Conservation (phyloP, 2,329 filamentous ascomycete genomes). For the Chaetomiaceae sp. region DNA sequence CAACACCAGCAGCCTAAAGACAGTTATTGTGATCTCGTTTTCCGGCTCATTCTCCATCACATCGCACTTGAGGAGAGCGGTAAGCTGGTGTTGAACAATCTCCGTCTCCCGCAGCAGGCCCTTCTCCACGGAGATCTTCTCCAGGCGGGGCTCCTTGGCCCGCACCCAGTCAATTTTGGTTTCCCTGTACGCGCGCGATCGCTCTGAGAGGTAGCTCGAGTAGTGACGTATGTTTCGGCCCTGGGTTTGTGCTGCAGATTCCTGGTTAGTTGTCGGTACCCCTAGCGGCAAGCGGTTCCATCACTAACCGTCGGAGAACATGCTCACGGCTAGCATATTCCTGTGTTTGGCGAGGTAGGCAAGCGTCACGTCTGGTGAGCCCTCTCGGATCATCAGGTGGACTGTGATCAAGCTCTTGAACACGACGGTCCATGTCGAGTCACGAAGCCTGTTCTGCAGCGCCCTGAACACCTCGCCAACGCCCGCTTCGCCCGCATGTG, state of each 20-base stretch:
- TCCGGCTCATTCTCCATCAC: constrained; percentile 81
- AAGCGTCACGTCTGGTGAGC: constrained; percentile 82
- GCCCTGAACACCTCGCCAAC: constrained; percentile 94
- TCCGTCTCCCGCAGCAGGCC: constrained; percentile 90
- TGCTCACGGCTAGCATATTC: constrained; percentile 79
- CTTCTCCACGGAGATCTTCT: constrained; percentile 84
- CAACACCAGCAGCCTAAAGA: constrained; percentile 85
- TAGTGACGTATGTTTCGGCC: constrained; percentile 93
- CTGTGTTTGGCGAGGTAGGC: constrained; percentile 78
- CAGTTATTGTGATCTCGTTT: constrained; percentile 93
- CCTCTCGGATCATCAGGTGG: constrained; percentile 96
- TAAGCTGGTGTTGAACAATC: constrained; percentile 81
- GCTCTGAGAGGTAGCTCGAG: constrained; percentile 76
- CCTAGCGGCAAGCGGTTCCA: neutral
- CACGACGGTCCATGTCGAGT: constrained; percentile 99
- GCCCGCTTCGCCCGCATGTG: constrained; percentile 88
- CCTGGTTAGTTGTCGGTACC: constrained; percentile 13
- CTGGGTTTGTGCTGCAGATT: constrained; percentile 74
- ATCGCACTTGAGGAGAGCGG: constrained; percentile 82
- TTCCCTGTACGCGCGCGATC: constrained; percentile 75
- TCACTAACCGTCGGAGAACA: constrained; percentile 81
- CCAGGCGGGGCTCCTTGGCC: constrained; percentile 73
- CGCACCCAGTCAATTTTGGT: constrained; percentile 90
- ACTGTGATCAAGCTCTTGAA: constrained; percentile 96
- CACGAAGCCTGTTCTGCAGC: constrained; percentile 79